These are phyloP conservation scores for Talaromyces sp. DNA, from an alignment of 2,329 filamentous ascomycete genomes.

Conservation along the genomic window DNA sequence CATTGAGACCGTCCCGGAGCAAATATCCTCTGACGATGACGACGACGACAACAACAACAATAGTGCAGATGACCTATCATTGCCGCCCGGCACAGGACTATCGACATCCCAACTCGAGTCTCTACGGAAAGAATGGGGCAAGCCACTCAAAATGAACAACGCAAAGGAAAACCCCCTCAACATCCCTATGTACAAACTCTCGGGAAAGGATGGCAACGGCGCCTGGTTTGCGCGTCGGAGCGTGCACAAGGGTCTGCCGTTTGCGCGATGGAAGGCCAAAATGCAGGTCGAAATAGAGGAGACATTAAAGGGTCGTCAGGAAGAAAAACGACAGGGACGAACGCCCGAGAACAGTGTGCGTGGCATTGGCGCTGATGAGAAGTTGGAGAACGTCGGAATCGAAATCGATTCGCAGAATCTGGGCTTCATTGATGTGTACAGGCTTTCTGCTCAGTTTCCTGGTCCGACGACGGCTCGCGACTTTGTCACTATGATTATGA, in stretches of 20 bases:
- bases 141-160: conserved; percentile 60
- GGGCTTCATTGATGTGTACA: conserved; percentile 57
- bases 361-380: conserved; percentile 76
- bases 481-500: conserved; percentile 75
- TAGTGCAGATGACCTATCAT: not conserved
- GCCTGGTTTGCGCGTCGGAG: conserved; percentile 86
- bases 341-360: conserved; percentile 72
- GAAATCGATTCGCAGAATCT: not conserved
- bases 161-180: conserved; percentile 68
- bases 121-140: conserved; percentile 78
- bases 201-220: conserved; percentile 73
- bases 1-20: conserved; percentile 67
- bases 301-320: conserved; percentile 65
- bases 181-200: conserved; percentile 74
- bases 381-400: conserved; percentile 50
- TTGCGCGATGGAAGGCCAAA: conserved; percentile 70
- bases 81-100: not conserved
- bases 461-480: conserved; percentile 83
- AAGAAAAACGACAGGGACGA: conserved; percentile 58
- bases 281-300: conserved; percentile 75
- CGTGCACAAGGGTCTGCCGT: conserved; percentile 72
- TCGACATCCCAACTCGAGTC: conserved; percentile 49
- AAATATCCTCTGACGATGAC: conserved; percentile 31
- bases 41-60: not conserved
- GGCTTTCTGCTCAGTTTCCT: conserved; percentile 83